Evolutionary conservation across 352 stramenopile species (phyloP).

Genomic region (Thraustochytrium sp.): DNA sequence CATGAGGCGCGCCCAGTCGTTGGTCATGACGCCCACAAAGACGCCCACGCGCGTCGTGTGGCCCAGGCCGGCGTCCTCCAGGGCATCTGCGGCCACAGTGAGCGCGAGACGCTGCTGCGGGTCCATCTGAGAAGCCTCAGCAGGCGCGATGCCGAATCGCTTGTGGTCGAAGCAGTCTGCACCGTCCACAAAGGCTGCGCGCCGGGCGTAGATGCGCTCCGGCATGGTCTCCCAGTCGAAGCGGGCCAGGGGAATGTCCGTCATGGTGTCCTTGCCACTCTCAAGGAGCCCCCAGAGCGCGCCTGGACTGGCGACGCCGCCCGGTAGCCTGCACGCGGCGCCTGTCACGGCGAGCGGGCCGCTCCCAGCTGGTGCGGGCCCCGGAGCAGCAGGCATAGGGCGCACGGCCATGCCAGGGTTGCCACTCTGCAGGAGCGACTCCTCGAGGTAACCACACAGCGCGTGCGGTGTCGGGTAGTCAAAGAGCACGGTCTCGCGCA

Average conservation of each 20-base stretch:
- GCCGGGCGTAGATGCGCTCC: background rate
- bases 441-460: background rate
- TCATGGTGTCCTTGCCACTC: conserved; percentile 32
- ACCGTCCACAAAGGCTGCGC: background rate
- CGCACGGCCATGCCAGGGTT: too few species aligned
- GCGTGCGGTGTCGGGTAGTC: conserved; percentile 50
- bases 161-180: background rate
- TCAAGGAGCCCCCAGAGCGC: conserved; percentile 52
- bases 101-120: conserved; percentile 41
- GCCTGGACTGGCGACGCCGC: conserved; percentile 48
- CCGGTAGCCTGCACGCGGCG: conserved; percentile 52
- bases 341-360: conserved; percentile 48
- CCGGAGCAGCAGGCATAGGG: background rate
- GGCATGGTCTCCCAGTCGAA: background rate
- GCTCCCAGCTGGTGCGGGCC: background rate
- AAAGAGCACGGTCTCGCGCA: conserved; percentile 52
- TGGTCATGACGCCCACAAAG: conserved; percentile 35
- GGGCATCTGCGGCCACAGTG: background rate
- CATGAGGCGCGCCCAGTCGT: conserved; percentile 11
- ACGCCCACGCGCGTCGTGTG: background rate
- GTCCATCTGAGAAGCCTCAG: conserved; percentile 39
- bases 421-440: background rate
- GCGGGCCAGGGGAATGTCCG: background rate
- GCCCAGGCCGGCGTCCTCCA: background rate
- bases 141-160: background rate